phyloP scores from a whole-genome alignment of 768 basidiomycete genomes.

The Macrolepiota fuliginosa region DNA sequence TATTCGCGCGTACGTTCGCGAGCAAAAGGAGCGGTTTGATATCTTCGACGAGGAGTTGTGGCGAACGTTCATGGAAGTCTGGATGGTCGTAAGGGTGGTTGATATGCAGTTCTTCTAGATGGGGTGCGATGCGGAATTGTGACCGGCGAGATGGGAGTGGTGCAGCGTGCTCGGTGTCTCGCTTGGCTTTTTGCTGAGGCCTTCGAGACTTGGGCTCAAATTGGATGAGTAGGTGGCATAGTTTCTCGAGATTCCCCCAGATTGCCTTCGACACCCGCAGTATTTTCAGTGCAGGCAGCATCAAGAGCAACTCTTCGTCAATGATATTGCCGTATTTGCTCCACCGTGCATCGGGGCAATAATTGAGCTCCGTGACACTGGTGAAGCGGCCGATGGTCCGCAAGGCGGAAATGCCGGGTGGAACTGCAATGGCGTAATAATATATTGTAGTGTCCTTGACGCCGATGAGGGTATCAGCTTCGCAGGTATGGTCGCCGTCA shows the following conservation, averaged over 20 bases:
- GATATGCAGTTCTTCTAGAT: slow-evolving; percentile 8
- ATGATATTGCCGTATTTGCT: slow-evolving; percentile 3
- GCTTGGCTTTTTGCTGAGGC: background rate
- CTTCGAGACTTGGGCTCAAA: background rate
- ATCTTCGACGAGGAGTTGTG: background rate
- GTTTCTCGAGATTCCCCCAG: background rate
- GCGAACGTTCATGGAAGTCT: background rate
- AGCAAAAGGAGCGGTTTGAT: slow-evolving; percentile 1
- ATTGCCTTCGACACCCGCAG: slow-evolving; percentile 9
- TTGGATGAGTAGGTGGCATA: slow-evolving; percentile 4
- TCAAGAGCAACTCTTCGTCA: slow-evolving; percentile 1
- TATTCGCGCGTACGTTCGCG: slow-evolving; percentile 9
- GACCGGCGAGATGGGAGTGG: background rate
- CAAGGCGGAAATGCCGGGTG: slow-evolving; percentile 4
- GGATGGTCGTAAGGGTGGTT: background rate
- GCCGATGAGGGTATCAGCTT: slow-evolving; percentile 3
- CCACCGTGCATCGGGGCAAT: slow-evolving; percentile 8
- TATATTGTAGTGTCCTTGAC: slow-evolving; percentile 9
- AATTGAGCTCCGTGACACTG: slow-evolving; percentile 11
- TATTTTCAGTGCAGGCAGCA: slow-evolving; percentile 6
- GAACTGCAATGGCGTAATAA: background rate
- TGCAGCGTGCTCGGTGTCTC: too few species aligned
- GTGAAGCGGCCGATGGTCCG: background rate
- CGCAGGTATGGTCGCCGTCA: slow-evolving; percentile 3
- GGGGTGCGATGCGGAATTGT: slow-evolving; percentile 9